These are phyloP conservation scores for Pichia gijzeniarum DNA, from an alignment of 805 yeast species.

Conservation along the genomic window DNA sequence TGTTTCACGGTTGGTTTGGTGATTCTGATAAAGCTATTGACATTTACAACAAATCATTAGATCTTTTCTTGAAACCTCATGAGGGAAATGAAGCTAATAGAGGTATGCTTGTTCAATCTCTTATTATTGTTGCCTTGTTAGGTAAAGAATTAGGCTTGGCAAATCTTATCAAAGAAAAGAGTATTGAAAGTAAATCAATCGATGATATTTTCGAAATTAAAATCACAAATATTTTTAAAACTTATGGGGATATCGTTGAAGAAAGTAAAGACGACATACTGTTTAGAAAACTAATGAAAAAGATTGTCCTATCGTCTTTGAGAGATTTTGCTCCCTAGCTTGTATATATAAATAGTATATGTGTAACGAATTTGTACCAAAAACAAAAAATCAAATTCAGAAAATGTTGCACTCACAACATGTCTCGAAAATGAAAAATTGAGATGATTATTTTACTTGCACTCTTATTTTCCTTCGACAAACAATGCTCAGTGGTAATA, in stretches of 20 bases:
- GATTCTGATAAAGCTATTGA: constrained; percentile 26
- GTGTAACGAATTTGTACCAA: too few species aligned
- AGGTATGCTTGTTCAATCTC: constrained; percentile 23
- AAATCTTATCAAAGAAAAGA: constrained; percentile 26
- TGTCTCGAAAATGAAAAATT: too few species aligned
- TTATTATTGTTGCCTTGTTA: constrained; percentile 22
- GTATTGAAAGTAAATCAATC: constrained; percentile 22
- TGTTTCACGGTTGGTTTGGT: constrained; percentile 27
- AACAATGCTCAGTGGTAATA: too few species aligned
- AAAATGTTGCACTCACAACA: too few species aligned
- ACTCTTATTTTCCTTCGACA: too few species aligned
- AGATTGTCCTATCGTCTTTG: constrained; percentile 14
- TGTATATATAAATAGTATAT: background rate
- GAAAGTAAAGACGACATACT: constrained; percentile 14
- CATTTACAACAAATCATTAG: constrained; percentile 26
- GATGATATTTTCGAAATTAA: constrained; percentile 19
- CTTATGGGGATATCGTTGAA: constrained; percentile 28
- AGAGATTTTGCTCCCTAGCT: constrained; percentile 13
- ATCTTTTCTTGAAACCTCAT: constrained; percentile 17
- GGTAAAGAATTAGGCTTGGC: constrained; percentile 29
- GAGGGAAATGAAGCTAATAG: constrained; percentile 16
- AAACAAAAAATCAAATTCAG: too few species aligned
- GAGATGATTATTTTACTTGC: too few species aligned
- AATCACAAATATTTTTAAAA: constrained; percentile 23
- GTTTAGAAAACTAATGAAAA: constrained; percentile 17